phyloP scores from a whole-genome alignment of 257 asterid genomes.

The Nicotiana otophora region DNA sequence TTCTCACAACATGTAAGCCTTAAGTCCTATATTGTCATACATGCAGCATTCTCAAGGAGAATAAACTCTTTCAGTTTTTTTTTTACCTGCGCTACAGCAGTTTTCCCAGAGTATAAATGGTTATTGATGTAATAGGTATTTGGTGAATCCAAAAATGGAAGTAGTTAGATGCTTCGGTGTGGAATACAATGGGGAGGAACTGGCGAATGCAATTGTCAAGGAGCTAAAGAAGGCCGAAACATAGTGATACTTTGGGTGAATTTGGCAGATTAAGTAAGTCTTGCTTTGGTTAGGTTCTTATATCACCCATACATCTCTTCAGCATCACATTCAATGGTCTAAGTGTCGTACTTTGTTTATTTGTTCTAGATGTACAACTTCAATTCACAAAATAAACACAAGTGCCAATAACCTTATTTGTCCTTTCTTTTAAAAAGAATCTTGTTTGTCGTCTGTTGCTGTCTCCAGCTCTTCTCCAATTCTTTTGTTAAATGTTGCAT shows the following conservation, averaged over 20 bases:
- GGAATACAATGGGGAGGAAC: conserved; percentile 64
- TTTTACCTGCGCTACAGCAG: neutral
- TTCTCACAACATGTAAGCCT: conserved; percentile 76
- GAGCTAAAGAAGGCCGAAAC: conserved; percentile 44
- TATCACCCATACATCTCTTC: neutral
- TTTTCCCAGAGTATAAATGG: too few species aligned
- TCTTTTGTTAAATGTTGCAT: neutral
- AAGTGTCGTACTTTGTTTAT: neutral
- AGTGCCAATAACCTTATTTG: neutral
- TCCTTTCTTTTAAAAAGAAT: neutral
- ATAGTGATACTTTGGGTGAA: neutral
- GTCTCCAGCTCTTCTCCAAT: neutral
- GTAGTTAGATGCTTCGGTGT: conserved; percentile 76
- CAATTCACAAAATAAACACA: neutral
- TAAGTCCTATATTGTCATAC: neutral
- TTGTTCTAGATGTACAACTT: conserved; percentile 5
- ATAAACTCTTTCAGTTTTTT: neutral
- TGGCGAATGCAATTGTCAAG: conserved; percentile 51
- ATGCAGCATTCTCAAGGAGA: neutral
- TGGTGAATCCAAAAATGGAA: conserved; percentile 75
- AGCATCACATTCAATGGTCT: conserved; percentile 1
- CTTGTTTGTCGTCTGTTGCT: too few species aligned
- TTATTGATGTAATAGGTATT: conserved; percentile 47
- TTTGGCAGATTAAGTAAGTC: neutral
- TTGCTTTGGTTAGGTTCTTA: neutral